Conservation (phyloP, 768 basidiomycete species). For the Termitomyces bulborhizus region DNA sequence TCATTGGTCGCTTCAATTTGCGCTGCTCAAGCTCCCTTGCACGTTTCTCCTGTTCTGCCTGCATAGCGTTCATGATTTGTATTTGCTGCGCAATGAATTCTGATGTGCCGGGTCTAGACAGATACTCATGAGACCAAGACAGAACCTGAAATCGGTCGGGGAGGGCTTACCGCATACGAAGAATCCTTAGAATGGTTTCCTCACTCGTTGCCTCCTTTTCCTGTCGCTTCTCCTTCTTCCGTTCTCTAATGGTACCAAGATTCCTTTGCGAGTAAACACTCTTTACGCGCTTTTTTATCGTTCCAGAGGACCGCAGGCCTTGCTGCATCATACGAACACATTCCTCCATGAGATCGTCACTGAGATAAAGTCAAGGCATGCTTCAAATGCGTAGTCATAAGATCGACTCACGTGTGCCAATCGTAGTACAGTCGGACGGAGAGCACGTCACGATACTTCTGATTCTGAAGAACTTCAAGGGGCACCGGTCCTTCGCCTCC, state of each 20-base stretch:
- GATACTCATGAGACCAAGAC: neutral
- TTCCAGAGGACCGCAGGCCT: constrained; percentile 64
- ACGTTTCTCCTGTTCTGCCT: constrained; percentile 75
- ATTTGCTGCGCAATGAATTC: constrained; percentile 89
- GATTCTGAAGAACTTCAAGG: constrained; percentile 81
- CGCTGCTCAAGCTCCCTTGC: constrained; percentile 54
- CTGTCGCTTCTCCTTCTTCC: constrained; percentile 88
- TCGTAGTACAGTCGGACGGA: constrained; percentile 95
- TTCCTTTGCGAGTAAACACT: constrained; percentile 91
- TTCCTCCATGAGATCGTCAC: constrained; percentile 87
- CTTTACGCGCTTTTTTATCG: constrained; percentile 85
- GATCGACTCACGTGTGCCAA: constrained; percentile 71
- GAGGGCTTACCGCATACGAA: constrained; percentile 84
- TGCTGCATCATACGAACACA: constrained; percentile 95
- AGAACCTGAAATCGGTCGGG: neutral
- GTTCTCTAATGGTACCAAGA: constrained; percentile 90
- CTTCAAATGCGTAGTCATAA: neutral
- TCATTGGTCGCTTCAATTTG: constrained; percentile 47
- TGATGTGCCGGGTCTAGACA: constrained; percentile 60
- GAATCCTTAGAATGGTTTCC: constrained; percentile 90
- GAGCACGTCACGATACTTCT: constrained; percentile 88
- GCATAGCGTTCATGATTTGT: constrained; percentile 75
- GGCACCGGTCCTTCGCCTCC: constrained; percentile 90
- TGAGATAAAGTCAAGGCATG: constrained; percentile 21
- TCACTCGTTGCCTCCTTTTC: constrained; percentile 73